Conservation (phyloP, 2,329 filamentous ascomycete genomes). For the Colletotrichum spaethianum region DNA sequence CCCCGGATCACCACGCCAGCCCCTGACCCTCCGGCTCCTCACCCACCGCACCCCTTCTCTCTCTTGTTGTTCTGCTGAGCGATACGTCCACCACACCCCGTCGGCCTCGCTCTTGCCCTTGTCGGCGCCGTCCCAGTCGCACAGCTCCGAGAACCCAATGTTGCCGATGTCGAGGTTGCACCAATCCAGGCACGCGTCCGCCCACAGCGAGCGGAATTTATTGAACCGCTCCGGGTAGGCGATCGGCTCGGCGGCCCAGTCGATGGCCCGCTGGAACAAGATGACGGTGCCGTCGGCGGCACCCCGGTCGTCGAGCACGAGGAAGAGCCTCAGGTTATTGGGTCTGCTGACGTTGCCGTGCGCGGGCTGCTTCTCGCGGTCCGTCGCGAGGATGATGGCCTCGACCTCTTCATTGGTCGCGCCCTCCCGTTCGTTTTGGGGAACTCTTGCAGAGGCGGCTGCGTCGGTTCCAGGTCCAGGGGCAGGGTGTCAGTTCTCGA, state of each 20-base stretch:
- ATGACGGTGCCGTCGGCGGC: not conserved
- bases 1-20: not conserved
- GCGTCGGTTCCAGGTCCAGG: not conserved
- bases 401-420: not conserved
- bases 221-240: conserved; percentile 4
- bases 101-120: not conserved
- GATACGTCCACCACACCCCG: conserved; percentile 13
- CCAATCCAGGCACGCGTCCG: not conserved
- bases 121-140: not conserved
- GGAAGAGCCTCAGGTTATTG: not conserved
- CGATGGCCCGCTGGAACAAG: not conserved
- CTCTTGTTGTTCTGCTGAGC: not conserved
- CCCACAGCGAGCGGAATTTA: conserved; percentile 2
- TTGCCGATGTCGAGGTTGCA: conserved; percentile 14
- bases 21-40: not conserved
- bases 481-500: not conserved
- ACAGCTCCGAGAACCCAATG: not conserved
- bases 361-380: not conserved
- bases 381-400: not conserved
- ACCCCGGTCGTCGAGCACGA: conserved; percentile 11
- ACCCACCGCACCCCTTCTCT: conserved; percentile 2
- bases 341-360: not conserved
- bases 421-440: not conserved
- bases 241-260: not conserved
- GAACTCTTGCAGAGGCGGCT: not conserved